These are phyloP conservation scores for Cyclostephanos tholiformis DNA, from an alignment of 108 stramenopile species.

Conservation along the genomic window DNA sequence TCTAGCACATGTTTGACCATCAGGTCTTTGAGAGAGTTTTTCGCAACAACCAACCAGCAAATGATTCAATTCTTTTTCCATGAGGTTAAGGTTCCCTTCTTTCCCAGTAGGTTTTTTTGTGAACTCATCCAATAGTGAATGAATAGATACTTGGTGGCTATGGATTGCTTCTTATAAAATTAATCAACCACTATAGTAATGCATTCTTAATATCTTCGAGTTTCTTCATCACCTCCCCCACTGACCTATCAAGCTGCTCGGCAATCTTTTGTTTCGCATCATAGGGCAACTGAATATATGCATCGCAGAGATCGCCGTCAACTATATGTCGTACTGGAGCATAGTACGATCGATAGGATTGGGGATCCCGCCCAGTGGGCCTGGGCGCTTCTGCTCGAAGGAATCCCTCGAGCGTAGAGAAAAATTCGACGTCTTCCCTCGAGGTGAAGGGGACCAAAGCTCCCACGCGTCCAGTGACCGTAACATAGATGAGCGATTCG, in stretches of 20 bases:
- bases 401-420: constrained; percentile 89
- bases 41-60: no score
- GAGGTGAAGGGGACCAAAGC: constrained; percentile 91
- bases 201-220: constrained; percentile 88
- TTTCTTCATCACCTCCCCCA: constrained; percentile 95
- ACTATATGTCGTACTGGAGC: constrained; percentile 91
- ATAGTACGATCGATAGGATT: constrained; percentile 93
- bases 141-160: no score
- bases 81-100: no score
- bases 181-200: constrained; percentile 46
- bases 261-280: constrained; percentile 88
- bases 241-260: constrained; percentile 86
- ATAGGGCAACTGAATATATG: constrained; percentile 71
- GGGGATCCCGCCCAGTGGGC: constrained; percentile 92
- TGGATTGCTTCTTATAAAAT: no score
- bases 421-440: constrained; percentile 95
- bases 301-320: constrained; percentile 97
- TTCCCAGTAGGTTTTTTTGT: no score
- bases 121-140: no score
- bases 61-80: no score
- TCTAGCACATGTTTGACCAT: no score
- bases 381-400: constrained; percentile 80
- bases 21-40: no score
- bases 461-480: constrained; percentile 92
- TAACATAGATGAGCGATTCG: constrained; percentile 92